Conservation (phyloP, 495 filamentous ascomycete genomes). For the Copromyces sp. region DNA sequence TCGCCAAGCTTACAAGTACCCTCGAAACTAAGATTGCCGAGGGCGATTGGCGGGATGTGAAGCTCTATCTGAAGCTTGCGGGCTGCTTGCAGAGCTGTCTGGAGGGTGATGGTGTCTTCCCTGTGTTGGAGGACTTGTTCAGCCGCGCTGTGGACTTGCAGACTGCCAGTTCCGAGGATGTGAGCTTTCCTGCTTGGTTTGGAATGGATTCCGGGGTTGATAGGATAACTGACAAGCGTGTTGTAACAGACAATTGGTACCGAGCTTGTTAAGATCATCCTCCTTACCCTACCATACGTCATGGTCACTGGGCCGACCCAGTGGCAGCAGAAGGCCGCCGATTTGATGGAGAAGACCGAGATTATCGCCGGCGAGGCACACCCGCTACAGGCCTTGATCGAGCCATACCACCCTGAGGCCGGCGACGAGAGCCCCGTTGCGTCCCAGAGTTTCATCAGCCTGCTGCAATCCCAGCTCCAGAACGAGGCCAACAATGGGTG, state of each 20-base stretch:
- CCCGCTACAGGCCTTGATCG: conserved; percentile 68
- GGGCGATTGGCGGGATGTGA: conserved; percentile 83
- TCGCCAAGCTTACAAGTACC: conserved; percentile 46
- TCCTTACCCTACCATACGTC: conserved; percentile 85
- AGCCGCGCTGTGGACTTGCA: conserved; percentile 76
- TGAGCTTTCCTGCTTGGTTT: conserved; percentile 33
- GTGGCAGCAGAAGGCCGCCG: conserved; percentile 56
- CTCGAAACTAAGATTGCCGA: conserved; percentile 51
- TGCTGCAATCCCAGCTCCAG: conserved; percentile 81
- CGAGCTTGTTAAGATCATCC: conserved; percentile 90
- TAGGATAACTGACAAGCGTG: conserved; percentile 7
- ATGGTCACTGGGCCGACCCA: conserved; percentile 58
- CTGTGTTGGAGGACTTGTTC: conserved; percentile 76
- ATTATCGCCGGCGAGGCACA: conserved; percentile 81
- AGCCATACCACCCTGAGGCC: conserved; percentile 60
- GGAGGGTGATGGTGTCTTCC: conserved; percentile 78
- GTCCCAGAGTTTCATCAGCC: conserved; percentile 56
- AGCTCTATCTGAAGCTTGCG: conserved; percentile 79
- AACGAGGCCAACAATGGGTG: conserved; percentile 58
- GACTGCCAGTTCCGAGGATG: conserved; percentile 82
- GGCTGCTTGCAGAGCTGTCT: conserved; percentile 70
- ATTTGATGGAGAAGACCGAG: conserved; percentile 84
- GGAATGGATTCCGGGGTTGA: background rate
- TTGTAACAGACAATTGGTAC: conserved; percentile 54
- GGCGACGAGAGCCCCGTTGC: conserved; percentile 25